Conservation (phyloP, 768 basidiomycete genomes). For the Mrakia blollopis region DNA sequence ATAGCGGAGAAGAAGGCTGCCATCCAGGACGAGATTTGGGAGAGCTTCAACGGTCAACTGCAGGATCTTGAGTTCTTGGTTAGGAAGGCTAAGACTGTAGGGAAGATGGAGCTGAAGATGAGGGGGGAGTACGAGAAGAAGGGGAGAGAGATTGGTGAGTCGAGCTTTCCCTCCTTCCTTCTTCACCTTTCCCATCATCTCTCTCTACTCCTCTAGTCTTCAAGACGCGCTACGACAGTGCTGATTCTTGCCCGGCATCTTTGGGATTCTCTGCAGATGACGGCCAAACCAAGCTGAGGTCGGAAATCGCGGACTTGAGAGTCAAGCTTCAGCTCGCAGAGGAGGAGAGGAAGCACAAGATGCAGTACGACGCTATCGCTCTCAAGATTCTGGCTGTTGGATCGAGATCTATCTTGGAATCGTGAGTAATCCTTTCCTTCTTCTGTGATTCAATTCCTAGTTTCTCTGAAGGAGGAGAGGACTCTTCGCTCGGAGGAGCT, state of each 20-base stretch:
- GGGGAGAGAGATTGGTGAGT: slow-evolving; percentile 28
- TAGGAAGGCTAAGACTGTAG: slow-evolving; percentile 20
- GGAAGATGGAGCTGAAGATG: slow-evolving; percentile 26
- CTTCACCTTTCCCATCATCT: too few relatives aligned
- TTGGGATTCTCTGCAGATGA: neutral
- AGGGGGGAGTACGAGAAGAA: slow-evolving; percentile 22
- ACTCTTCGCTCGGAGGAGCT: neutral
- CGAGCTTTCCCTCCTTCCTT: neutral
- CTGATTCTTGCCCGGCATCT: neutral
- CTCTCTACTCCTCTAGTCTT: neutral
- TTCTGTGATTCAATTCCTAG: neutral
- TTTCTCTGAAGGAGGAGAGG: neutral
- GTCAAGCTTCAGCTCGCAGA: slow-evolving; percentile 6
- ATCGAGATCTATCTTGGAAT: neutral
- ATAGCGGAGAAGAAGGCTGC: neutral
- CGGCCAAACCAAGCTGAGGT: neutral
- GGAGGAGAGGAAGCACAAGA: slow-evolving; percentile 19
- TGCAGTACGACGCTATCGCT: slow-evolving; percentile 30
- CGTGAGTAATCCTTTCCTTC: neutral
- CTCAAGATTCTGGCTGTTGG: slow-evolving; percentile 21
- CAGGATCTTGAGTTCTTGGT: slow-evolving; percentile 23
- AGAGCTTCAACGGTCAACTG: slow-evolving; percentile 17
- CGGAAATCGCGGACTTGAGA: slow-evolving; percentile 13
- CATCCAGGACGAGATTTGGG: slow-evolving; percentile 17
- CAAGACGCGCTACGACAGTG: too few relatives aligned